A percentile compares a stretch with the other conserved stretches of the same genome.
Conservation (phyloP, 2,329 filamentous ascomycete species). For the Coleophoma crateriformis region DNA sequence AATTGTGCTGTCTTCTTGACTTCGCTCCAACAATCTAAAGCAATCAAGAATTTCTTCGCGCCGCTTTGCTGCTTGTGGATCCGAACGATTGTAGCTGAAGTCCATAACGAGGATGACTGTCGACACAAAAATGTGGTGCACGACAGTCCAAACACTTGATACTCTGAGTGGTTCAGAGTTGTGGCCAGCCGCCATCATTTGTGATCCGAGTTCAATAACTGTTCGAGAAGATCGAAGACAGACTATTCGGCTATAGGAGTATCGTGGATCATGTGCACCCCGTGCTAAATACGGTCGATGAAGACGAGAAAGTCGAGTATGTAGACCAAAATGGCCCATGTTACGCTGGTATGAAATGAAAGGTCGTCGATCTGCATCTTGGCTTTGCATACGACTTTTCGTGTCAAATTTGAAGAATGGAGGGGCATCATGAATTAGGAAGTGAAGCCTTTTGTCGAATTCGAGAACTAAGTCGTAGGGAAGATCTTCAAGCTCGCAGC, state of each 20-base stretch:
- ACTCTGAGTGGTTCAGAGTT: conserved; percentile 15
- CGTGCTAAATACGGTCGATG: conserved; percentile 31
- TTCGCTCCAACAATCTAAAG: conserved; percentile 26
- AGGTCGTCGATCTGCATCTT: conserved; percentile 2
- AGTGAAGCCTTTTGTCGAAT: conserved; percentile 27
- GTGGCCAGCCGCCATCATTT: conserved; percentile 15
- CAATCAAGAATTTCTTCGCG: conserved; percentile 26
- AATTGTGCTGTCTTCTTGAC: conserved; percentile 10
- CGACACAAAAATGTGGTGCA: conserved; percentile 30
- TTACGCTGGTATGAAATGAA: conserved; percentile 27
- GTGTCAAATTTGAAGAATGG: conserved; percentile 24
- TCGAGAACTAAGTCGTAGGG: conserved; percentile 26
- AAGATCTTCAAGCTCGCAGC: conserved; percentile 12
- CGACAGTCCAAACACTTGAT: conserved; percentile 19
- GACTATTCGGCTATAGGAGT: conserved; percentile 27
- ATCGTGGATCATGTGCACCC: conserved; percentile 22
- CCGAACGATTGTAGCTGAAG: conserved; percentile 25
- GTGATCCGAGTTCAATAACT: conserved; percentile 22
- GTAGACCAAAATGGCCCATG: conserved; percentile 27
- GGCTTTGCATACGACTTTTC: conserved; percentile 4
- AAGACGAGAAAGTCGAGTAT: conserved; percentile 30
- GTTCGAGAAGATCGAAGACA: conserved; percentile 28
- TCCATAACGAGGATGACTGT: conserved; percentile 33
- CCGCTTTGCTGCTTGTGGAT: conserved; percentile 21
- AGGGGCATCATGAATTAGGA: conserved; percentile 24